Conservation (phyloP, 2,329 filamentous ascomycete species). For the Aspergillus sergii region DNA sequence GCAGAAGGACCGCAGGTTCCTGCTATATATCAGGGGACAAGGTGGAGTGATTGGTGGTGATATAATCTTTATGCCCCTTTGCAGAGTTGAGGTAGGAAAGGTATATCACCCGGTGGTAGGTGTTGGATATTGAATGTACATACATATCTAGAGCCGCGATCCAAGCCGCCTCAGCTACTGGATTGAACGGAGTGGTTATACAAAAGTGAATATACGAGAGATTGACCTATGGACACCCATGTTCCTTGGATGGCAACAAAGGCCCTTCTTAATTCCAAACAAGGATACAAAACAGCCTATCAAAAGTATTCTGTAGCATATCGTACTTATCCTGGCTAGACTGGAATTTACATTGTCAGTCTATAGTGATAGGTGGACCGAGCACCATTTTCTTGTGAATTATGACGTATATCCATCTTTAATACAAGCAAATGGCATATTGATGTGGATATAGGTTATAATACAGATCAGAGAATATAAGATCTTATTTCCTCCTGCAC, state of each 20-base stretch:
- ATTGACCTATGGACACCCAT: rapidly evolving
- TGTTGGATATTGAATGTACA: neutral
- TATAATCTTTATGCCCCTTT: no score
- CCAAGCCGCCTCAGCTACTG: neutral
- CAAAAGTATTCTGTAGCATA: no score
- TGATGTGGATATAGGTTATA: neutral
- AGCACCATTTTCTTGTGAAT: no score
- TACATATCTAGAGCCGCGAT: neutral
- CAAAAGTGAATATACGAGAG: neutral
- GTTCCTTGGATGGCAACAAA: neutral
- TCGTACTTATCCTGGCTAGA: no score
- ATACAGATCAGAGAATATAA: neutral
- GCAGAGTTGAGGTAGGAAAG: rapidly evolving
- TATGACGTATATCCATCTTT: neutral
- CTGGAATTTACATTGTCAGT: no score
- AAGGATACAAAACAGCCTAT: no score
- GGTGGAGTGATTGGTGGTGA: slow-evolving; percentile 1
- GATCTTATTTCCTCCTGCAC: no score
- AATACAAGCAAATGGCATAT: neutral
- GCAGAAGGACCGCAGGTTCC: neutral
- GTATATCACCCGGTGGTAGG: neutral
- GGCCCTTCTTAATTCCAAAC: rapidly evolving
- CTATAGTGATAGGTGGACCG: no score
- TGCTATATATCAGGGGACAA: neutral
- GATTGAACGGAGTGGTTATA: neutral